Percentiles rank a stretch among this genome's conserved stretches.
Conservation (phyloP, 2,329 filamentous ascomycete species). For the Orbilia javanica region DNA sequence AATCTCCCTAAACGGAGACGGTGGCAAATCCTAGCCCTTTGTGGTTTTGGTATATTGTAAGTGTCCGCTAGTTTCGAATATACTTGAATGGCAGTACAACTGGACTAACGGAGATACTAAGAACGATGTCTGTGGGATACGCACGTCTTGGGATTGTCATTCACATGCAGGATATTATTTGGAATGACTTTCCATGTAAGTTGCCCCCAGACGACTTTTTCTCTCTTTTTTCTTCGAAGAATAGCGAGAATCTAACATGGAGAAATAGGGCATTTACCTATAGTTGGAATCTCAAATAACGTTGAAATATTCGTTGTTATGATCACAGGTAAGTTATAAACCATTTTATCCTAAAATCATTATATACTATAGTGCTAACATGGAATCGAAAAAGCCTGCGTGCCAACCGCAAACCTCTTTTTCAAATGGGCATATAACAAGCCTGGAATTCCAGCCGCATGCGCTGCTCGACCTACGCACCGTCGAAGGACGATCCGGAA, state of each 20-base stretch:
- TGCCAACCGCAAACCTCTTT: constrained; percentile 49
- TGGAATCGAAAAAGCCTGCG: constrained; percentile 42
- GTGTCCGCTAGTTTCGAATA: not conserved
- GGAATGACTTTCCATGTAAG: constrained; percentile 48
- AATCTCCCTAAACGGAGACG: constrained; percentile 26
- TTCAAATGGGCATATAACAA: constrained; percentile 58
- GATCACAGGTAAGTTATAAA: constrained; percentile 32
- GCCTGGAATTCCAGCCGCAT: constrained; percentile 34
- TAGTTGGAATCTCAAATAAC: constrained; percentile 38
- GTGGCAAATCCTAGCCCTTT: constrained; percentile 28
- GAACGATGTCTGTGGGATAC: constrained; percentile 45
- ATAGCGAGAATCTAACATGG: not conserved
- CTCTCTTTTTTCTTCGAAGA: no score
- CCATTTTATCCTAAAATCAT: no score
- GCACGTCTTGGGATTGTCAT: constrained; percentile 31
- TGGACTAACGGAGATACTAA: not conserved
- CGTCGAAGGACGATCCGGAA: constrained; percentile 36
- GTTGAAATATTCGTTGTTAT: constrained; percentile 50
- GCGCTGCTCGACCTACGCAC: not conserved
- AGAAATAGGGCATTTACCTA: constrained; percentile 38
- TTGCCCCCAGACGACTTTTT: not conserved
- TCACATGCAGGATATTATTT: constrained; percentile 25
- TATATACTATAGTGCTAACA: no score
- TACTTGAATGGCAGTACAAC: not conserved
- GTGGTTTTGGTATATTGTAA: constrained; percentile 42